Base-by-base conservation (phyloP, 2,329 filamentous ascomycete genomes). In the Calonectria ilicicola region DNA sequence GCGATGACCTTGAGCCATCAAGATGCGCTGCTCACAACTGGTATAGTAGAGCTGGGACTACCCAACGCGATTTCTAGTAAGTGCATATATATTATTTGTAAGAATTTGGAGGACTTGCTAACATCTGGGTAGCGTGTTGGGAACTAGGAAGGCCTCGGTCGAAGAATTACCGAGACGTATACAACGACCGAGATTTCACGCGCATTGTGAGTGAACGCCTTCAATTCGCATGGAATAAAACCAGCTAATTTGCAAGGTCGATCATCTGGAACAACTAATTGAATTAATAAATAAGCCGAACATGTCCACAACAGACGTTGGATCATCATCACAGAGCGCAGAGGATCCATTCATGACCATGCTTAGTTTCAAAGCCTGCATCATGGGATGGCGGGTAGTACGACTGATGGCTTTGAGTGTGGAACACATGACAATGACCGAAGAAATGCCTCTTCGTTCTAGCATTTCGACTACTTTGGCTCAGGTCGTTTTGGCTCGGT, bases 311-410 rank as follows among this genome's bases (percentile, higher is more conserved):
- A 23, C 21, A 3, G 49, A 23, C 2, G n/a, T 60, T 2, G 62
- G 42, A 12, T 29, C 44, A n/a, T 70, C 62, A 12, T 21, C 17
- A 1, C 51, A 64, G 15, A 70, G 42, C 15, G 51, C 65, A 7
- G 70, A 72, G 42, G 70, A 72, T 21, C 67, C 66, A 1, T 72
- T 72, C 44, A 72, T 72, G 60, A 72, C 70, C 2, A 65, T 72
- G 66, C 32, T 72, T 2, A 46, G 51, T 0, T 72, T 72, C 62
- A 72, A 72, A 29, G 60, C 70, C 10, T 70, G 66, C 10, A 72
- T 72, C 17, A 72, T 72, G 67, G 70, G 70, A 12, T 72, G 70
- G 70, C 51, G 70, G 6, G 70, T 72, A 9, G 70, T 72, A 5
- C 62, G 70, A 9, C 27, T 72, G 8, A 72, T 72, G 70, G 62